Percentiles rank a stretch among this genome's conserved stretches.
Conservation (phyloP, 2,329 filamentous ascomycete species). For the Huntiella abstrusa region DNA sequence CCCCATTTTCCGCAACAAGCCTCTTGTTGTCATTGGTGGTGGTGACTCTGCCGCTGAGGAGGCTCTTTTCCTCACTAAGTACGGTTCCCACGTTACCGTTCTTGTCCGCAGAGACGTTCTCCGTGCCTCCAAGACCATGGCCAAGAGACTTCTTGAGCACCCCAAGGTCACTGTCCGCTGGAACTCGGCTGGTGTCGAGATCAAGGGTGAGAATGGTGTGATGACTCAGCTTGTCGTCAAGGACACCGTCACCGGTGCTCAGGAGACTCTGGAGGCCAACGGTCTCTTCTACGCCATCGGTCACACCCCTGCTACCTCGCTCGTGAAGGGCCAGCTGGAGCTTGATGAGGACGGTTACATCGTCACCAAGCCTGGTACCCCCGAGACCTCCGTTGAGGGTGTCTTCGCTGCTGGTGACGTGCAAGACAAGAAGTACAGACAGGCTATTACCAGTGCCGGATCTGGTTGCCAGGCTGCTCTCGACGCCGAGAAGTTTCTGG, state of each 20-base stretch:
- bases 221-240: constrained; percentile 80
- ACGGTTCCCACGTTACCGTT: constrained; percentile 85
- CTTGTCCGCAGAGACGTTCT: constrained; percentile 76
- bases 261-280: constrained; percentile 74
- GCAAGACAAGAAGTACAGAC: constrained; percentile 94
- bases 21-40: constrained; percentile 84
- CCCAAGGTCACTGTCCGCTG: constrained; percentile 83
- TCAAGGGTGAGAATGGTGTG: constrained; percentile 64
- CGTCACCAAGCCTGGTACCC: constrained; percentile 71
- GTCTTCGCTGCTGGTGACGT: constrained; percentile 96
- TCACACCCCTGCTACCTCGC: constrained; percentile 78
- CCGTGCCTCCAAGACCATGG: constrained; percentile 82
- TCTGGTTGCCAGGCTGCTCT: constrained; percentile 90
- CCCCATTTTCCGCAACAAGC: constrained; percentile 94
- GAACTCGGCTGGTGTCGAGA: constrained; percentile 64
- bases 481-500: constrained; percentile 84
- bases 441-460: constrained; percentile 92
- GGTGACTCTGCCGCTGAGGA: constrained; percentile 96
- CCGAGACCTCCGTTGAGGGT: constrained; percentile 71
- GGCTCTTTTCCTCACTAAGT: constrained; percentile 94
- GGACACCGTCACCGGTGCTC: constrained; percentile 54
- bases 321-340: constrained; percentile 80
- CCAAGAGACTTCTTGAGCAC: constrained; percentile 60
- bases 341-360: constrained; percentile 86
- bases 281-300: constrained; percentile 96